phyloP scores from a whole-genome alignment of 73 alveolate genomes.

The Durusdinium trenchii region DNA sequence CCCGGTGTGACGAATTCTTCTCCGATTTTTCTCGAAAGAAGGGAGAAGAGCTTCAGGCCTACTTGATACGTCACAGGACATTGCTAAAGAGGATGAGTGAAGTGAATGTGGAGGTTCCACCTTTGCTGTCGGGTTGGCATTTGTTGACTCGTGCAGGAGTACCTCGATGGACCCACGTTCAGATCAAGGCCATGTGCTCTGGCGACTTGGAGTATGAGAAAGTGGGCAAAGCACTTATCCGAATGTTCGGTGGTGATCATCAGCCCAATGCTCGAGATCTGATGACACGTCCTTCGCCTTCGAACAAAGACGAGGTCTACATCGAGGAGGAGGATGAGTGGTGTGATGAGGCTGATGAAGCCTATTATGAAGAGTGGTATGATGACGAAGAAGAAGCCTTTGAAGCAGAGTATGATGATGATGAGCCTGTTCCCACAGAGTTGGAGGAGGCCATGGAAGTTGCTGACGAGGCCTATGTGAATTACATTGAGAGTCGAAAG shows the following conservation, averaged over 20 bases:
- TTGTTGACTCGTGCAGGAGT: not conserved
- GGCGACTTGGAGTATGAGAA: not conserved
- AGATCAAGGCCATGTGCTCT: not conserved
- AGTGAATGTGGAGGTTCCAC: not conserved
- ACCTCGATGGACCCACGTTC: slow-evolving; percentile 5
- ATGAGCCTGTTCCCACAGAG: not conserved
- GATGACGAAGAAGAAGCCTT: no score
- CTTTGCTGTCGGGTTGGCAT: slow-evolving; percentile 1
- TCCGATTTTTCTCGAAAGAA: not conserved
- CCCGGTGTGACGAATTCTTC: slow-evolving; percentile 5
- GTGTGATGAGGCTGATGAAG: not conserved
- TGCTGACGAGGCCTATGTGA: not conserved
- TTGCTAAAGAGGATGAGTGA: not conserved
- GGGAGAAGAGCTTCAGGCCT: slow-evolving; percentile 14
- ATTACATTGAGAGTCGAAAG: not conserved
- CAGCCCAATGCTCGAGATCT: not conserved
- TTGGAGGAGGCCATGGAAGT: not conserved
- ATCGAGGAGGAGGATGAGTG: no score
- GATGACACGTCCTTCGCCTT: not conserved
- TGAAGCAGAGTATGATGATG: not conserved
- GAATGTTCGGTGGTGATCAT: not conserved
- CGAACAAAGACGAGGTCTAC: not conserved
- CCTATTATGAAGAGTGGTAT: no score
- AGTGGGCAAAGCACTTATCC: not conserved
- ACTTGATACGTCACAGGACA: not conserved